These are phyloP conservation scores for Gaeumannomyces tritici DNA, from an alignment of 2,329 filamentous ascomycete genomes.

Conservation along the genomic window DNA sequence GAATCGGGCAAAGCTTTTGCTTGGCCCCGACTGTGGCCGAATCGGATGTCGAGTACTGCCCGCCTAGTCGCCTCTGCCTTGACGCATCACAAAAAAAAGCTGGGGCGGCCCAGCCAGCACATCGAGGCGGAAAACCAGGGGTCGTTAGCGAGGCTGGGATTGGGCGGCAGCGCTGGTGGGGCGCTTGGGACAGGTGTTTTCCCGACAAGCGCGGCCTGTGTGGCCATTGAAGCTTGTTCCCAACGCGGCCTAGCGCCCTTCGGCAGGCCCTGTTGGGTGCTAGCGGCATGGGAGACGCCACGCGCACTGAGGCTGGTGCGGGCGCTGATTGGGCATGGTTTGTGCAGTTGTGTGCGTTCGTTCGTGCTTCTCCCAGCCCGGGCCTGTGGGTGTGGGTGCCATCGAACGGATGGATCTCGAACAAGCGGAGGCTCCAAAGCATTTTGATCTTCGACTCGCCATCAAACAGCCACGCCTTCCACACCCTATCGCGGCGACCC, in stretches of 20 bases:
- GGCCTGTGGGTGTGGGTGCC: neutral
- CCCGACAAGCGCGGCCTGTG: neutral
- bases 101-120: neutral
- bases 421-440: neutral
- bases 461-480: neutral
- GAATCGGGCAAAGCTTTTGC: neutral
- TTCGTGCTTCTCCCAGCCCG: neutral
- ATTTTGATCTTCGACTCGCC: neutral
- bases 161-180: neutral
- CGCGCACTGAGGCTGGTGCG: slow-evolving; percentile 3
- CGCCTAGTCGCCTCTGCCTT: neutral
- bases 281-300: neutral
- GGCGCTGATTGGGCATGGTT: neutral
- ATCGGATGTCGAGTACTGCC: neutral
- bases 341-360: neutral
- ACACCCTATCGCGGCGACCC: neutral
- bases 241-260: neutral
- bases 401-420: neutral
- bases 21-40: neutral
- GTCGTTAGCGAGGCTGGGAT: neutral
- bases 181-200: neutral
- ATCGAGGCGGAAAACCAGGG: neutral
- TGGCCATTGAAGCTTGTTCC: neutral
- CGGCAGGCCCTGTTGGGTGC: neutral
- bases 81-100: neutral